A percentile compares a stretch with the other conserved stretches of the same genome.
Evolutionary conservation across 176 grass and related monocot species (phyloP).

Genomic region (sorghum (Sorghum bicolor)): Sorghum_bicolor_NCBIv3 NC_012870.2:22220501-22221000

Average conservation of each 20-base stretch:
- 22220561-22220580: slow-evolving; percentile 99
- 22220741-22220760: slow-evolving; percentile 20
- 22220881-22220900: background rate
- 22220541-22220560: slow-evolving; percentile 98
- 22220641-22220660: slow-evolving; percentile 94
- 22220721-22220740: slow-evolving; percentile 96
- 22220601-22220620: slow-evolving; percentile 98
- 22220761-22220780: slow-evolving; percentile 17
- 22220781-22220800: slow-evolving; percentile 17
- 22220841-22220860: background rate
- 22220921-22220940: background rate
- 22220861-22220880: background rate
- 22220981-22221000: background rate
- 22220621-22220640: slow-evolving; percentile 95
- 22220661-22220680: slow-evolving; percentile 76
- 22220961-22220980: background rate
- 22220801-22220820: slow-evolving; percentile 1
- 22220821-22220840: background rate
- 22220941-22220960: background rate
- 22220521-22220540: slow-evolving; percentile 81
- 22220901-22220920: background rate
- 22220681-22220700: slow-evolving; percentile 90
- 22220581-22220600: slow-evolving; percentile 91
- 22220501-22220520: slow-evolving; percentile 6
- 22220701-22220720: slow-evolving; percentile 81